Conservation (phyloP, 2,329 filamentous ascomycete genomes). For the Xylaria sp. region DNA sequence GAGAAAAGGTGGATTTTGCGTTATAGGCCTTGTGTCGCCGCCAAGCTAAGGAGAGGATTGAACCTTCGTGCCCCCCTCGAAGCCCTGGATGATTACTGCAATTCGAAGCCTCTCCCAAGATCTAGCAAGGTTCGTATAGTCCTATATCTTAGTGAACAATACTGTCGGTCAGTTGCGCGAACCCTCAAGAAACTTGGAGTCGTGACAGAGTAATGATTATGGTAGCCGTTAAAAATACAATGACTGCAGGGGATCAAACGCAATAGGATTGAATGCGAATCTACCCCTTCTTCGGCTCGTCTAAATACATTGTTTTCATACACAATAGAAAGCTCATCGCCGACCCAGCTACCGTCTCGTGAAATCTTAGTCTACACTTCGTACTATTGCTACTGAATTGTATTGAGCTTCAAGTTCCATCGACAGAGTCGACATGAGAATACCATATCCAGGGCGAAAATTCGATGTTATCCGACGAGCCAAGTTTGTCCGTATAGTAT, state of each 20-base stretch:
- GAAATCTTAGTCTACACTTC: not conserved
- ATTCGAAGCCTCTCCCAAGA: too few relatives aligned
- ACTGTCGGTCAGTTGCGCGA: not conserved
- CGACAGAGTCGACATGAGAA: not conserved
- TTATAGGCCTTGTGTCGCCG: too few relatives aligned
- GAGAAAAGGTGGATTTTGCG: too few relatives aligned
- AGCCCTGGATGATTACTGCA: too few relatives aligned
- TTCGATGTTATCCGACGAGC: not conserved
- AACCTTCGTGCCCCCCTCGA: too few relatives aligned
- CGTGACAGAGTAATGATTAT: not conserved
- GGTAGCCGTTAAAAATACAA: not conserved
- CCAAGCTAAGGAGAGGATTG: too few relatives aligned
- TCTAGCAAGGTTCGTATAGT: not conserved
- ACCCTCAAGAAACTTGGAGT: not conserved
- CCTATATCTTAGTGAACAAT: not conserved
- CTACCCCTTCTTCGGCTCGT: not conserved
- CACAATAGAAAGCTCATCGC: not conserved
- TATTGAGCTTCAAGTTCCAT: not conserved
- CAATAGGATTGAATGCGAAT: not conserved
- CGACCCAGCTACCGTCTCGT: too few relatives aligned
- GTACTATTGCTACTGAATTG: not conserved
- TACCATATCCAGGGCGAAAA: not conserved
- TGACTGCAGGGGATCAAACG: not conserved
- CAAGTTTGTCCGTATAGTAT: not conserved
- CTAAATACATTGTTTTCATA: not conserved